Evolutionary conservation across 345 rosid species (phyloP), one percentile per base, ranked within the genome.

Genomic region (Cochlearia excelsa): DNA sequence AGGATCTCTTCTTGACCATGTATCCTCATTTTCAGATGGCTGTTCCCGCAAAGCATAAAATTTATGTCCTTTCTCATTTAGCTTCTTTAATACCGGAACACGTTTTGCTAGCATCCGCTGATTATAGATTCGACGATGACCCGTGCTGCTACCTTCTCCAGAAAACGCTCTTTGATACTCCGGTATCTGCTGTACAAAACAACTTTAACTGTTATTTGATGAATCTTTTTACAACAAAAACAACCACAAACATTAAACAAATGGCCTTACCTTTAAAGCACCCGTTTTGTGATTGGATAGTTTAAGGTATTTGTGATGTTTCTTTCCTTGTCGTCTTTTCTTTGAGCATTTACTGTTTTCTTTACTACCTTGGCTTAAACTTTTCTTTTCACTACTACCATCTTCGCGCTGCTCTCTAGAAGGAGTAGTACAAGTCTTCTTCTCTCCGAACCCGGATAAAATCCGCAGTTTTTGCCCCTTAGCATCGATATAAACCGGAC

Each of bases 401-500:
- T 44, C 27, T 7, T 65, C 56, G 0, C 41, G 33, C 50, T 52
- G 66, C 31, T 58, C 70, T 46, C 51, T 71, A 2, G 1, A 38
- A 30, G 11, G 26, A 42, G 69, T 43, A 23, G 50, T 23, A 57
- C 76, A 38, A 42, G 42, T 70, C 45, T 46, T 50, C 45, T 78
- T 63, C 49, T 64, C 63, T 10, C 67, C 29, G 51, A 71, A 72
- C 80, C 81, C 84, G 1, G 95, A 83, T 77, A 93, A 78, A 68
- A 89, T 87, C 69, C 97, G 72, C 51, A 93, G 52, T 43, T 93
- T 93, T 45, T 87, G 91, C 5, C 97, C 99, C 66, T 68, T 82
- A 43, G 77, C 87, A 79, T 93, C 99, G 56, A 93, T 76, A 73
- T 93, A 93, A 58, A 93, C 99, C 10, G 95, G 83, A 63, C 97